Evolutionary conservation across 768 basidiomycete genomes (phyloP).

Genomic region (Suillus placidus): DNA sequence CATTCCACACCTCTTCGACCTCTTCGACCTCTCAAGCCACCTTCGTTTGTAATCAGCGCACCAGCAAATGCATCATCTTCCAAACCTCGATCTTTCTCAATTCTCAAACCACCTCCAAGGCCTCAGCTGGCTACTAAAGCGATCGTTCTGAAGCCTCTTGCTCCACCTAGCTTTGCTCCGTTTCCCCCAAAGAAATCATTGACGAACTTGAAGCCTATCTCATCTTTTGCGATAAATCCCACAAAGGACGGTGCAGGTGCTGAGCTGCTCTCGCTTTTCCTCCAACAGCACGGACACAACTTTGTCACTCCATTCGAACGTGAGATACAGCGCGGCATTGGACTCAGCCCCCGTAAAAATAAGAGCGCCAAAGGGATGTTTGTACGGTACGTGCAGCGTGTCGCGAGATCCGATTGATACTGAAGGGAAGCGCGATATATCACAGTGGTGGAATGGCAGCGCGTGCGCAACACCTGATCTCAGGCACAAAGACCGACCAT

Average conservation of each 20-base stretch:
- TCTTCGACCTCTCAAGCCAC: constrained; percentile 15
- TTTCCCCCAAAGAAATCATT: constrained; percentile 30
- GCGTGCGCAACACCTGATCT: constrained; percentile 46
- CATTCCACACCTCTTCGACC: constrained; percentile 6
- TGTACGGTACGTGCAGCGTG: constrained; percentile 42
- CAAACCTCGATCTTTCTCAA: constrained; percentile 10
- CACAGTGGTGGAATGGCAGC: constrained; percentile 62
- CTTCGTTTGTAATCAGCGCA: constrained; percentile 12
- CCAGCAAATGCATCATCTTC: neutral
- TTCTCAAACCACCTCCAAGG: constrained; percentile 32
- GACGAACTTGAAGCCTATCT: constrained; percentile 46
- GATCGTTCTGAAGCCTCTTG: constrained; percentile 29
- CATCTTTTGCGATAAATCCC: constrained; percentile 55
- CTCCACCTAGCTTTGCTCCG: constrained; percentile 32
- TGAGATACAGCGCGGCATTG: constrained; percentile 52
- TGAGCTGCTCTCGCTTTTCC: constrained; percentile 55
- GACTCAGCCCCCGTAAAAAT: constrained; percentile 60
- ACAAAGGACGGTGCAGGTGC: constrained; percentile 51
- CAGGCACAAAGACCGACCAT: constrained; percentile 47
- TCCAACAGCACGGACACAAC: constrained; percentile 47
- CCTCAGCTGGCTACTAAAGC: constrained; percentile 17
- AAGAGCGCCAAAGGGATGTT: constrained; percentile 48
- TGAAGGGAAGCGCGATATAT: neutral
- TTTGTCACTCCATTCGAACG: constrained; percentile 39
- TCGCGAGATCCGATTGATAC: neutral